Conservation (phyloP, 2,329 filamentous ascomycete genomes). For the Claviceps monticola region DNA sequence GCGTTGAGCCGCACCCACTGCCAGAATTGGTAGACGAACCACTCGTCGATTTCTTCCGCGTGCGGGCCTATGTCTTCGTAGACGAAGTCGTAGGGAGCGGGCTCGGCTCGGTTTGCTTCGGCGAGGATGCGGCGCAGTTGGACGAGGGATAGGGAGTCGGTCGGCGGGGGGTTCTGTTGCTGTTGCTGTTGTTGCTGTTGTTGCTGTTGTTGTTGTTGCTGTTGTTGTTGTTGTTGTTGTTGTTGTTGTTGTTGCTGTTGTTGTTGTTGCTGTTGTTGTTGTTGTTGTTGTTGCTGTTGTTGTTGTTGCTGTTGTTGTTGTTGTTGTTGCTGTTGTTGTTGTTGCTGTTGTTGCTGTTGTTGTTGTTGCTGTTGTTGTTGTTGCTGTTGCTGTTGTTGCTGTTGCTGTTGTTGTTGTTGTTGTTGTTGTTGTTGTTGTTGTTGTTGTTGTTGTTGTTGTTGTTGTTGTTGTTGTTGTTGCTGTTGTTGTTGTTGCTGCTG, state of each 20-base stretch:
- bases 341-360: constrained; percentile 11
- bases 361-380: neutral
- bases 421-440: neutral
- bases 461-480: constrained; percentile 7
- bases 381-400: no score
- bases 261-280: neutral
- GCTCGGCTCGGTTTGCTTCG: constrained; percentile 57
- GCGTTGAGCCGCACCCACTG: constrained; percentile 69
- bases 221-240: constrained; percentile 13
- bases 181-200: constrained; percentile 2
- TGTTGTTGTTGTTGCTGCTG: no score
- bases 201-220: neutral
- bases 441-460: constrained; percentile 13
- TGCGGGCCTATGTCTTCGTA: constrained; percentile 62
- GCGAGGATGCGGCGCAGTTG: constrained; percentile 61
- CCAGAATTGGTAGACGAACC: constrained; percentile 85
- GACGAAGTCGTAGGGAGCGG: constrained; percentile 71
- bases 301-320: no score
- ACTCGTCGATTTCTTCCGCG: constrained; percentile 87
- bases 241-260: constrained; percentile 4
- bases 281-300: constrained; percentile 11
- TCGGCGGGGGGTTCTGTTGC: constrained; percentile 23
- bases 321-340: constrained; percentile 10
- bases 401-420: constrained; percentile 10
- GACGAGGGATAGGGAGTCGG: constrained; percentile 60